Conservation (phyloP, 495 filamentous ascomycete genomes). For the Pyrenula massariospora region DNA sequence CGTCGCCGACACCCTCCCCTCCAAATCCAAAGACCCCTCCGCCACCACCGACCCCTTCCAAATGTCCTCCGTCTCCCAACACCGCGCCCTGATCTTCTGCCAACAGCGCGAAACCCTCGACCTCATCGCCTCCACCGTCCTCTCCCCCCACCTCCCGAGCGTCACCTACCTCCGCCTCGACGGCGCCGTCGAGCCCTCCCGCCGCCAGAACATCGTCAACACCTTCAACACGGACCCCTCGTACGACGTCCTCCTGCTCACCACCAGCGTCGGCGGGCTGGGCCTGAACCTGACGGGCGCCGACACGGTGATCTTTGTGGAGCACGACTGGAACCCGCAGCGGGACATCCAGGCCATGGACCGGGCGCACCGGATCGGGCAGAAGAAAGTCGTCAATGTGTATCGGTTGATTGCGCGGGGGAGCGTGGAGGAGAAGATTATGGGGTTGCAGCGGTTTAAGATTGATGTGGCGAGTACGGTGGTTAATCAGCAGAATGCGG, state of each 20-base stretch:
- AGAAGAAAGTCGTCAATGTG: constrained; percentile 99
- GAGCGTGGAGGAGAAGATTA: constrained; percentile 96
- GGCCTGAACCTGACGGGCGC: constrained; percentile 94
- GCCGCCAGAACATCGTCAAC: constrained; percentile 93
- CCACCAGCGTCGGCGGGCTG: constrained; percentile 87
- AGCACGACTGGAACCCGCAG: constrained; percentile 99
- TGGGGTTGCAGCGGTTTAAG: constrained; percentile 97
- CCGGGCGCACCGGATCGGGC: constrained; percentile 92
- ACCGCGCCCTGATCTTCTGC: constrained; percentile 93
- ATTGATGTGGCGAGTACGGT: constrained; percentile 97
- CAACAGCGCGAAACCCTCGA: constrained; percentile 99
- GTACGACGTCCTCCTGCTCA: constrained; percentile 85
- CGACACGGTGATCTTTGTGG: constrained; percentile 97
- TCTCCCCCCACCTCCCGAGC: constrained; percentile 73
- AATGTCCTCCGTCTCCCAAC: constrained; percentile 63
- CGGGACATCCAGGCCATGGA: constrained; percentile 99
- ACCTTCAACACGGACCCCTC: constrained; percentile 96
- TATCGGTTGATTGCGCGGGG: constrained; percentile 92
- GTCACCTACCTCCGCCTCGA: constrained; percentile 87
- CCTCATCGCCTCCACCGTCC: constrained; percentile 87
- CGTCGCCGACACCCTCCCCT: constrained; percentile 39
- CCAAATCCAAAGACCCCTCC: constrained; percentile 46
- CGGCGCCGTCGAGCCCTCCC: constrained; percentile 77
- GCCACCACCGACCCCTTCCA: constrained; percentile 38
- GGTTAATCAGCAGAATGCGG: constrained; percentile 97